Evolutionary conservation across 352 stramenopile genomes (phyloP).

Genomic region (Pythium rhizo-oryzae): DNA sequence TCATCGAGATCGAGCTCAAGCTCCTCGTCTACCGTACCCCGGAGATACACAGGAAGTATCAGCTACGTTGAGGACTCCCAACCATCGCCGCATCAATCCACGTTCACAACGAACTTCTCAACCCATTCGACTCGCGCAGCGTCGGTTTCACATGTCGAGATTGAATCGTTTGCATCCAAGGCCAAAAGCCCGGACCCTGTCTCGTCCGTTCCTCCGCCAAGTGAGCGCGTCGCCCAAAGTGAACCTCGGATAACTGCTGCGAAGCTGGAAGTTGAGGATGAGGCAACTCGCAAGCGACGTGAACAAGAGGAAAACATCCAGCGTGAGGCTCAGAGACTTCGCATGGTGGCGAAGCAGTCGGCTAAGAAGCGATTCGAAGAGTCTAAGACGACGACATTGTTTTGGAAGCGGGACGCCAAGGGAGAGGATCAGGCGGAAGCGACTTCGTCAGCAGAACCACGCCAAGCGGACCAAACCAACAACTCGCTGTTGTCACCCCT

Average conservation of each 20-base stretch:
- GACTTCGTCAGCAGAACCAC: neutral
- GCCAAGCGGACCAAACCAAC: neutral
- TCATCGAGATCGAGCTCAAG: slow-evolving; percentile 26
- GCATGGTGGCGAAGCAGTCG: slow-evolving; percentile 64
- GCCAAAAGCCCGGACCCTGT: slow-evolving; percentile 31
- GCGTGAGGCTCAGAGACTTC: slow-evolving; percentile 63
- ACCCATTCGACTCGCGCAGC: slow-evolving; percentile 12
- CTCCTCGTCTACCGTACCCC: slow-evolving; percentile 14
- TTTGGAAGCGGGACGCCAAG: slow-evolving; percentile 67
- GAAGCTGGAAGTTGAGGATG: slow-evolving; percentile 26
- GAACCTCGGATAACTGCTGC: slow-evolving; percentile 19
- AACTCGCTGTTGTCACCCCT: neutral
- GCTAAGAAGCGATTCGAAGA: slow-evolving; percentile 79
- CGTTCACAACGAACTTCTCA: slow-evolving; percentile 13
- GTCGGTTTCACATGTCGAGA: slow-evolving; percentile 27
- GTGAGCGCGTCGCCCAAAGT: slow-evolving; percentile 30
- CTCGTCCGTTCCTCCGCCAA: slow-evolving; percentile 1
- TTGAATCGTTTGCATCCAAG: slow-evolving; percentile 12
- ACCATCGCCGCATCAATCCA: slow-evolving; percentile 20
- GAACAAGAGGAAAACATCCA: slow-evolving; percentile 70
- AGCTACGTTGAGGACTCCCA: slow-evolving; percentile 34
- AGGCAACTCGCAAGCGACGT: slow-evolving; percentile 44
- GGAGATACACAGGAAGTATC: slow-evolving; percentile 20
- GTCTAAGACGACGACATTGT: slow-evolving; percentile 63
- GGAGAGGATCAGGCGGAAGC: neutral